Percentiles rank a stretch among this genome's conserved stretches.
phyloP scores from a whole-genome alignment of 1,284 basidiomycete genomes.

The Ceratorhiza oryzae-sativae region DNA sequence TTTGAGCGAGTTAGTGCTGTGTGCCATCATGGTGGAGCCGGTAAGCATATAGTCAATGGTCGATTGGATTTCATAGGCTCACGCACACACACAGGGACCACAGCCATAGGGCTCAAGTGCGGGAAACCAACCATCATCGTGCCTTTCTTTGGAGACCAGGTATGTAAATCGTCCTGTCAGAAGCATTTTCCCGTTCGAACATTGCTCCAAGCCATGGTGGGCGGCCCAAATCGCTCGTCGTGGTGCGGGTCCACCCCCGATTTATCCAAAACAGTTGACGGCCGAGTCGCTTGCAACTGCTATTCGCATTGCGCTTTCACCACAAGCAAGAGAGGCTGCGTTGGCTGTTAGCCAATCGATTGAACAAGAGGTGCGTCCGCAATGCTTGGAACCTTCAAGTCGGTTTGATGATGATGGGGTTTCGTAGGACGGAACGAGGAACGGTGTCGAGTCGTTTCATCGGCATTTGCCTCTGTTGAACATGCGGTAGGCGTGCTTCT shows the following conservation, averaged over 20 bases:
- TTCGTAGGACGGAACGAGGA: constrained; percentile 57
- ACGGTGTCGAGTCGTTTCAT: constrained; percentile 64
- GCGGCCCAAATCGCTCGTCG: constrained; percentile 22
- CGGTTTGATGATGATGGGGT: not conserved
- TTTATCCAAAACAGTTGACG: constrained; percentile 61
- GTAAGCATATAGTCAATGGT: not conserved
- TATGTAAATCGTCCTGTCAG: constrained; percentile 43
- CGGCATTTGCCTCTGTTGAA: constrained; percentile 66
- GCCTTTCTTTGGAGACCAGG: constrained; percentile 74
- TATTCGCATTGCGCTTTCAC: constrained; percentile 59
- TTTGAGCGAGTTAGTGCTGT: constrained; percentile 69
- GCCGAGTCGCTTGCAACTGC: constrained; percentile 62
- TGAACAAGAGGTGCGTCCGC: constrained; percentile 54
- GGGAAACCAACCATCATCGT: constrained; percentile 70
- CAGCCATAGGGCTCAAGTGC: constrained; percentile 66
- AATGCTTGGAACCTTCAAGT: not conserved
- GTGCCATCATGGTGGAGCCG: constrained; percentile 72
- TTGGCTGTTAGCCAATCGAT: constrained; percentile 61
- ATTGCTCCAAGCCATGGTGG: constrained; percentile 50
- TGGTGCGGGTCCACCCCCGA: constrained; percentile 67
- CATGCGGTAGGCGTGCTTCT: constrained; percentile 55
- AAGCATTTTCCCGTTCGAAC: constrained; percentile 46
- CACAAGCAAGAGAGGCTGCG: constrained; percentile 58
- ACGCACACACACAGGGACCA: constrained; percentile 55
- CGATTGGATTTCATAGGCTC: not conserved